These are phyloP conservation scores for Candida nitratophila DNA, from an alignment of 805 yeast species.

Conservation along the genomic window DNA sequence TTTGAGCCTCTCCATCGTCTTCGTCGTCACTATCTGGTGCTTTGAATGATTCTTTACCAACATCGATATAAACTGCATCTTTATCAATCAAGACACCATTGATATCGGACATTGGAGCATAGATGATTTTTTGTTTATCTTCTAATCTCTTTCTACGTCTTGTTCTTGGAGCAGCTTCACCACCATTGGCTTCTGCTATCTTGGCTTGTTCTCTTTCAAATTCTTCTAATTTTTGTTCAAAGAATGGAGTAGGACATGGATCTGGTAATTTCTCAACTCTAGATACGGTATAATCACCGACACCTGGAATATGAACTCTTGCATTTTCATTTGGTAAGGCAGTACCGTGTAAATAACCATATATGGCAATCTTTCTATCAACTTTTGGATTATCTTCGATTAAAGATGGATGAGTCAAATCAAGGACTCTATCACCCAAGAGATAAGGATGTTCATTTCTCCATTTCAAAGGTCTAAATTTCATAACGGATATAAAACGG, in stretches of 20 bases:
- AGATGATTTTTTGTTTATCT: conserved; percentile 87
- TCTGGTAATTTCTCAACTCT: conserved; percentile 88
- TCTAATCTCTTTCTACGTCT: conserved; percentile 84
- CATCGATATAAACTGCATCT: conserved; percentile 94
- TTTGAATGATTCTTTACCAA: conserved; percentile 35
- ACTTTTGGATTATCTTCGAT: conserved; percentile 74
- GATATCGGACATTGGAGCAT: conserved; percentile 99
- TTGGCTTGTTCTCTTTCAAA: conserved; percentile 67
- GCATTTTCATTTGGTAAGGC: conserved; percentile 65
- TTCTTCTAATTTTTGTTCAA: conserved; percentile 79
- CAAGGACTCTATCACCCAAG: conserved; percentile 82
- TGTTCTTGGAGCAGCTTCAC: conserved; percentile 38
- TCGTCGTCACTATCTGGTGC: conserved; percentile 2
- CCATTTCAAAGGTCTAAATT: conserved; percentile 98
- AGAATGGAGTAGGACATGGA: conserved; percentile 97
- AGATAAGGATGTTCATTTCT: conserved; percentile 96
- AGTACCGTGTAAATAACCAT: conserved; percentile 94
- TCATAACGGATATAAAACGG: conserved; percentile 93
- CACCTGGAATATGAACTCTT: conserved; percentile 89
- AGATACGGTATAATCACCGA: conserved; percentile 78
- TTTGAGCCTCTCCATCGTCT: conserved; percentile 18
- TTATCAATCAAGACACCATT: conserved; percentile 96
- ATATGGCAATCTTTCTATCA: conserved; percentile 85
- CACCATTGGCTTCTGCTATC: conserved; percentile 56
- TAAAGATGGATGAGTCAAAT: conserved; percentile 84